Base-by-base conservation (phyloP, 495 filamentous ascomycete species). In the Apiosordaria backusii region DNA sequence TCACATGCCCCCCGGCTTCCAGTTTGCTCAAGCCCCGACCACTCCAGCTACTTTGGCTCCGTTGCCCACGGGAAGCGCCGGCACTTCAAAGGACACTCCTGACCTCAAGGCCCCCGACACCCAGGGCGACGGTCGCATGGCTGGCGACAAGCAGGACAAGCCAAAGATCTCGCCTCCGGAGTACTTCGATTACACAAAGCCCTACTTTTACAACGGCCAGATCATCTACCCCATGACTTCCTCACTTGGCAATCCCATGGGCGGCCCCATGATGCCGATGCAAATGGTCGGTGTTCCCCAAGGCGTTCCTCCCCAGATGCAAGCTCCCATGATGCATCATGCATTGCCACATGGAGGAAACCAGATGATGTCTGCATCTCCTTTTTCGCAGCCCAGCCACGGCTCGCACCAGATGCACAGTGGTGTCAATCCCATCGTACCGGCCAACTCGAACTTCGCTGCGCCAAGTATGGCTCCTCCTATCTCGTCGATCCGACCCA, bases 171-270 rank as follows among this genome's bases (percentile, higher is more conserved):
- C 79, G 1, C 75, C 76, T n/a, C 79, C 78, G 7, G 78, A 79
- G 63, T 72, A 80, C 60, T 79, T 81, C 26, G 82, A 84, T 50
- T 71, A 71, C 13, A 78, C 73, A 53, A 77, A 78, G 64, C 81
- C 82, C 0, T 82, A 80, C 65, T 76, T 77, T 57, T 74, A 75
- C 72, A 84, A 84, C 63, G 81, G 81, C 54, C 80, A 84, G 27
- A 63, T 81, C 52, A 71, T 84, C n/a, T 81, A 79, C 50, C 82
- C 82, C 1, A n/a, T 19, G 4, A 2, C 35, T 13, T 2, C 35
- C 10, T 45, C 35, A 2, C 35, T 45, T 45, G 16, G 19, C 16
- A 27, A 19, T 4, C 26, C 61, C 4, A 35, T 74, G 63, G 67
- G 62, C 9, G 68, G 57, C 18, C 63, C 54, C 15, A 66, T 69